A percentile compares a stretch with the other conserved stretches of the same genome.
These are phyloP conservation scores for Plantago coronopus DNA, from an alignment of 305 asterid species.

Conservation along the genomic window DNA sequence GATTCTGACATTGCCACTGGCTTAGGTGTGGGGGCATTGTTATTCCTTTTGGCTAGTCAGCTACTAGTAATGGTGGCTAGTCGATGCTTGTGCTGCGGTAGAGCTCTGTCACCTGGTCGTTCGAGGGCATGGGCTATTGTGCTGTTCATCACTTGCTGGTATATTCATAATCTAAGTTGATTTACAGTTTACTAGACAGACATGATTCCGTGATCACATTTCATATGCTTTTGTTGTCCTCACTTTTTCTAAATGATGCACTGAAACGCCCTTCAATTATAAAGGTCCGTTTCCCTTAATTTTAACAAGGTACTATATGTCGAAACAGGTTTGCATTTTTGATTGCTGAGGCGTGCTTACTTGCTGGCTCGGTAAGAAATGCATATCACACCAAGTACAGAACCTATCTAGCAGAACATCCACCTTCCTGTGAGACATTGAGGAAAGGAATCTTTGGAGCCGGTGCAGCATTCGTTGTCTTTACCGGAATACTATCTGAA, in stretches of 20 bases:
- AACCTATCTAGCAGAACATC: constrained; percentile 34
- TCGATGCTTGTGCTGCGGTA: constrained; percentile 77
- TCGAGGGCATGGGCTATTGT: constrained; percentile 65
- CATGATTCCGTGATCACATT: background rate
- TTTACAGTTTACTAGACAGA: background rate
- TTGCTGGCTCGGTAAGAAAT: constrained; percentile 73
- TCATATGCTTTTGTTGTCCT: background rate
- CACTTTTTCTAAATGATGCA: background rate
- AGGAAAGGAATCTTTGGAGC: constrained; percentile 86
- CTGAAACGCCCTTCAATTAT: background rate
- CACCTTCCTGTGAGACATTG: constrained; percentile 73
- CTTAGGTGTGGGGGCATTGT: constrained; percentile 58
- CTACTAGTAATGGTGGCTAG: constrained; percentile 55
- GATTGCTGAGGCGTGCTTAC: constrained; percentile 71
- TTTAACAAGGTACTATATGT: constrained; percentile 5
- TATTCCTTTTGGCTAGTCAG: constrained; percentile 67
- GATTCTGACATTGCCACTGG: constrained; percentile 70
- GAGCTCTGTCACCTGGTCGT: constrained; percentile 61
- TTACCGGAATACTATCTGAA: constrained; percentile 66
- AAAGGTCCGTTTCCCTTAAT: background rate
- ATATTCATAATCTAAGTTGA: constrained; percentile 15
- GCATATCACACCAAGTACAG: constrained; percentile 77
- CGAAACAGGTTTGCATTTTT: constrained; percentile 56
- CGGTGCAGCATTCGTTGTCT: constrained; percentile 71
- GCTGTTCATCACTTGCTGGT: constrained; percentile 82